Percentiles rank a stretch among this genome's conserved stretches.
These are phyloP conservation scores for Hypocreales sp. DNA, from an alignment of 2,329 filamentous ascomycete species.

Conservation along the genomic window DNA sequence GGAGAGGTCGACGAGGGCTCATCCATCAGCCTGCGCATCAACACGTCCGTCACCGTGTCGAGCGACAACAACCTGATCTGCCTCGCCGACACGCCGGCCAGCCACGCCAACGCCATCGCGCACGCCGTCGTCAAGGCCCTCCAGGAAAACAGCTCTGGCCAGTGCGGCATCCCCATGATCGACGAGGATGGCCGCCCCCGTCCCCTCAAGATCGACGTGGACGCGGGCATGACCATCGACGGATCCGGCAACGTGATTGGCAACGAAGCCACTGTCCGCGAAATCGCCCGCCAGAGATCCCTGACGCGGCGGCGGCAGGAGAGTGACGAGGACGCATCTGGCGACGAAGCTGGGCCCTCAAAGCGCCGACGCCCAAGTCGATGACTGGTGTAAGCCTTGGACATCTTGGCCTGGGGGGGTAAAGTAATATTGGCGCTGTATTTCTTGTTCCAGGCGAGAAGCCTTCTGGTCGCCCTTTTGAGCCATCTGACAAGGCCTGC, in stretches of 20 bases:
- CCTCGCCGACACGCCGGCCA: constrained; percentile 20
- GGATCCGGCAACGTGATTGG: constrained; percentile 30
- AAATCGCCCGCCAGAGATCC: constrained; percentile 13
- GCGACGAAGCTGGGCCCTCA: constrained; percentile 3
- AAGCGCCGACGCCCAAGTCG: constrained; percentile 1
- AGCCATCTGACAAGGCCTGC: too few relatives aligned
- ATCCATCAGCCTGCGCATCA: constrained; percentile 30
- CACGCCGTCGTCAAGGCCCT: constrained; percentile 28
- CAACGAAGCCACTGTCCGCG: constrained; percentile 11
- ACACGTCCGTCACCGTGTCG: constrained; percentile 28
- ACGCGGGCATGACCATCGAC: constrained; percentile 27
- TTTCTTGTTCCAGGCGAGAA: too few relatives aligned
- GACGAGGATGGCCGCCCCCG: constrained; percentile 26
- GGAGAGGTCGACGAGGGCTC: constrained; percentile 11
- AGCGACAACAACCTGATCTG: constrained; percentile 33
- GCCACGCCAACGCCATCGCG: constrained; percentile 25
- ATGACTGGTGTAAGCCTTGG: too few relatives aligned
- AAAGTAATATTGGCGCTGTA: too few relatives aligned
- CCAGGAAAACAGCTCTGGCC: constrained; percentile 21
- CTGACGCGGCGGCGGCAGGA: constrained; percentile 7
- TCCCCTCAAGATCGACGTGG: constrained; percentile 25
- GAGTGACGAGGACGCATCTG: constrained; percentile 5
- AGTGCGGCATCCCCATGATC: constrained; percentile 28
- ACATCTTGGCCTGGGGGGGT: too few relatives aligned
- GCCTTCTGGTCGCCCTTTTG: too few relatives aligned